phyloP scores from a whole-genome alignment of 129 eudicot species.

The Arctium lappa region DNA sequence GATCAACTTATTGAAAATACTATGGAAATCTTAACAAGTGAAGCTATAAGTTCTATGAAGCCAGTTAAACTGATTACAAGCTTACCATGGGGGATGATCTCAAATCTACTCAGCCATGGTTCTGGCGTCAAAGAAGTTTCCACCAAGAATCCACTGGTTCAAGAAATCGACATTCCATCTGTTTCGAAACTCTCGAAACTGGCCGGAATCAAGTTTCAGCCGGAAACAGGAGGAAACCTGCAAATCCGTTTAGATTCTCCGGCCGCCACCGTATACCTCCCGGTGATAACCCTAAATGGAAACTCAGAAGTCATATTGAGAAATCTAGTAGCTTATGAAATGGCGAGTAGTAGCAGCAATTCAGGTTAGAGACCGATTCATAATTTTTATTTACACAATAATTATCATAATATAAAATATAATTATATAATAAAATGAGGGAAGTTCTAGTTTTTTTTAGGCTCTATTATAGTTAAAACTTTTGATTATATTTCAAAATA shows the following conservation, averaged over 20 bases:
- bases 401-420: too few relatives aligned
- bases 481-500: too few relatives aligned
- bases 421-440: too few relatives aligned
- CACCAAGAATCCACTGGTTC: slow-evolving; percentile 1
- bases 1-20: not conserved
- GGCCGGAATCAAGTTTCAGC: slow-evolving; percentile 15
- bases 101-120: not conserved
- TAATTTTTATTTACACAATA: too few relatives aligned
- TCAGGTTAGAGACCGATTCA: not conserved
- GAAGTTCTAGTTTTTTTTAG: too few relatives aligned
- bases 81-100: slow-evolving; percentile 20
- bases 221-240: not conserved
- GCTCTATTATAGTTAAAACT: too few relatives aligned
- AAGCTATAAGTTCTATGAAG: not conserved
- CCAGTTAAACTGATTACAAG: not conserved
- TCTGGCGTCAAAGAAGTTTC: not conserved
- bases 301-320: slow-evolving; percentile 25
- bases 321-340: slow-evolving; percentile 14
- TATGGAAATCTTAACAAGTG: not conserved
- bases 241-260: not conserved
- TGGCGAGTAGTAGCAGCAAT: not conserved
- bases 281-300: slow-evolving; percentile 4
- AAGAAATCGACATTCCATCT: slow-evolving; percentile 2
- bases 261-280: not conserved
- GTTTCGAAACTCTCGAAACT: not conserved